Evolutionary conservation across 768 basidiomycete species (phyloP).

Genomic region (Chalciporus piperatus): DNA sequence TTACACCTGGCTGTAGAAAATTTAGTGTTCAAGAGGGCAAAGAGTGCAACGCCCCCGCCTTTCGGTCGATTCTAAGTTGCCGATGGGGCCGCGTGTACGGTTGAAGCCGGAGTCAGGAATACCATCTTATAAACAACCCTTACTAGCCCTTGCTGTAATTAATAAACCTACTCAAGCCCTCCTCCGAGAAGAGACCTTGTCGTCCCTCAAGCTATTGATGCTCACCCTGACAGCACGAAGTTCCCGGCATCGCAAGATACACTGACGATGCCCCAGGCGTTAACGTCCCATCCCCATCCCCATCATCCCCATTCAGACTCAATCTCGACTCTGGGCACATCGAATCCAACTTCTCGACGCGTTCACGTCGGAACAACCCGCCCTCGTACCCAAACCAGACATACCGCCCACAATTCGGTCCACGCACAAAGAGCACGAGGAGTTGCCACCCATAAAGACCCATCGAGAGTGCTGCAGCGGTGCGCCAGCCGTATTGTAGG

Average conservation of each 20-base stretch:
- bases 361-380: slow-evolving; percentile 34
- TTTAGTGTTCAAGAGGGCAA: too few relatives aligned
- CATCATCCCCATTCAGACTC: not conserved
- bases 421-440: slow-evolving; percentile 35
- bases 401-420: slow-evolving; percentile 34
- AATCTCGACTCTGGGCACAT: not conserved
- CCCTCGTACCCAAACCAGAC: slow-evolving; percentile 65
- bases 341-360: not conserved
- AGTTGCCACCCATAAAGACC: slow-evolving; percentile 35
- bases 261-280: slow-evolving; percentile 1
- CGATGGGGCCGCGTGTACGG: too few relatives aligned
- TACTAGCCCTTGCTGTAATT: too few relatives aligned
- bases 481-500: slow-evolving; percentile 39
- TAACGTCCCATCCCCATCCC: slow-evolving; percentile 4
- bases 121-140: too few relatives aligned
- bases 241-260: not conserved
- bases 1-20: too few relatives aligned
- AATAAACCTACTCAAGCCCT: not conserved
- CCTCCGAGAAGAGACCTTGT: not conserved
- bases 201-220: not conserved
- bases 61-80: too few relatives aligned
- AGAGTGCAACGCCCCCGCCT: too few relatives aligned
- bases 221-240: slow-evolving; percentile 5
- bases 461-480: slow-evolving; percentile 32
- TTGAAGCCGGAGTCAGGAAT: too few relatives aligned